These are phyloP conservation scores for Gossypium arboreum DNA, from an alignment of 345 rosid genomes.

Conservation along the genomic window DNA sequence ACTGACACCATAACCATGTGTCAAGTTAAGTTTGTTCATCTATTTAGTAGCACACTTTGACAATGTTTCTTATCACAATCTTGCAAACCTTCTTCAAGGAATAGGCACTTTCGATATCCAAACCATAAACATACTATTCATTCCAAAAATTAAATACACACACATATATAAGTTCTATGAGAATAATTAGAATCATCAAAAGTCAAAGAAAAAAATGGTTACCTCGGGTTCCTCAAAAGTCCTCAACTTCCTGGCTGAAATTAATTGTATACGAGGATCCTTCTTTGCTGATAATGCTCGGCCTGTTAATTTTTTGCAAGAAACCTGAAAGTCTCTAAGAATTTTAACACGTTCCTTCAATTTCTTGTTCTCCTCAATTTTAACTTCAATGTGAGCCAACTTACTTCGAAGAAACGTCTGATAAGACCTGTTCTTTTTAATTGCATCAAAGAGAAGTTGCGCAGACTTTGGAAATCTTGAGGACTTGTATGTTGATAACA, in stretches of 20 bases:
- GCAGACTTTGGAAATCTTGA: constrained; percentile 72
- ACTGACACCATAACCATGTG: neutral
- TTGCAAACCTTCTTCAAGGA: neutral
- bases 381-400: constrained; percentile 64
- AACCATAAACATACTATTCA: neutral
- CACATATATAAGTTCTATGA: neutral
- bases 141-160: neutral
- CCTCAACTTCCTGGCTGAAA: constrained; percentile 40
- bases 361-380: constrained; percentile 78
- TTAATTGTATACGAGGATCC: constrained; percentile 72
- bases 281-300: constrained; percentile 59
- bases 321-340: constrained; percentile 64
- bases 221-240: constrained; percentile 55
- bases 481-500: constrained; percentile 26
- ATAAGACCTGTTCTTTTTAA: constrained; percentile 73
- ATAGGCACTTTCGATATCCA: neutral
- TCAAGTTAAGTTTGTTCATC: neutral
- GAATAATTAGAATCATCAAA: neutral
- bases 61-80: neutral
- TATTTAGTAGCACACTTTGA: neutral
- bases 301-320: constrained; percentile 63
- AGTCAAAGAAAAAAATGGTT: constrained; percentile 3
- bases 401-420: constrained; percentile 71
- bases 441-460: constrained; percentile 59
- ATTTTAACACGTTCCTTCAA: constrained; percentile 64